phyloP scores from a whole-genome alignment of 2,329 filamentous ascomycete genomes.

The Akanthomyces dipterigenus region DNA sequence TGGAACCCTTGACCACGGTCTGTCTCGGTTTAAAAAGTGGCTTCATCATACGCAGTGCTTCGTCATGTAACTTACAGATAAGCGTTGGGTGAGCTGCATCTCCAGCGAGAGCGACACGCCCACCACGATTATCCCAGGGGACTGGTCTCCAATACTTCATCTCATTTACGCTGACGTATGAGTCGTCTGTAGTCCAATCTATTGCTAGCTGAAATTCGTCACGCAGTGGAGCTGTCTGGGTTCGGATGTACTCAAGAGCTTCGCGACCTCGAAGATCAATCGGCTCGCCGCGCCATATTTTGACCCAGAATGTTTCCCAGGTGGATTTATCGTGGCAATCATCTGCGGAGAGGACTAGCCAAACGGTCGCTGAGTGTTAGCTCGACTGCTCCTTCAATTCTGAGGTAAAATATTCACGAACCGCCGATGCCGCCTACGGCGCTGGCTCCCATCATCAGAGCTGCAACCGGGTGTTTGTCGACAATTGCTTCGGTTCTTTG shows the following conservation, averaged over 20 bases:
- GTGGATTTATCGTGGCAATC: conserved; percentile 19
- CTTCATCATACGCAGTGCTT: background rate
- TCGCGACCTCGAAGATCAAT: conserved; percentile 26
- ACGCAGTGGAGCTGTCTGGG: conserved; percentile 20
- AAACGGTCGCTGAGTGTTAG: background rate
- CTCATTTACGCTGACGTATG: conserved; percentile 25
- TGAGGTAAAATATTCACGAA: conserved; percentile 14
- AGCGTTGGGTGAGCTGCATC: conserved; percentile 40
- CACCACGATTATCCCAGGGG: conserved; percentile 24
- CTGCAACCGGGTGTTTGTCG: conserved; percentile 24
- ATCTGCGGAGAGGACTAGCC: conserved; percentile 19
- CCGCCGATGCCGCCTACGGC: conserved; percentile 24
- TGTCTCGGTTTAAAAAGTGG: conserved; percentile 5
- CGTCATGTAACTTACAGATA: conserved; percentile 23
- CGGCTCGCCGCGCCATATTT: conserved; percentile 25
- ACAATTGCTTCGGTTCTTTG: conserved; percentile 21
- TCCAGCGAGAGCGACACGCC: conserved; percentile 31
- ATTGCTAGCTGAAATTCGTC: conserved; percentile 27
- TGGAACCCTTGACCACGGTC: conserved; percentile 40
- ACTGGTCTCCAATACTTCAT: conserved; percentile 31
- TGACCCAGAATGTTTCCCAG: conserved; percentile 30
- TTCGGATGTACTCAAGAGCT: conserved; percentile 26
- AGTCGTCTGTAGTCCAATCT: conserved; percentile 28
- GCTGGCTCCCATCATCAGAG: conserved; percentile 23
- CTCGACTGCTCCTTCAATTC: background rate